phyloP scores from a whole-genome alignment of 768 basidiomycete species.

The Boletus sp. region DNA sequence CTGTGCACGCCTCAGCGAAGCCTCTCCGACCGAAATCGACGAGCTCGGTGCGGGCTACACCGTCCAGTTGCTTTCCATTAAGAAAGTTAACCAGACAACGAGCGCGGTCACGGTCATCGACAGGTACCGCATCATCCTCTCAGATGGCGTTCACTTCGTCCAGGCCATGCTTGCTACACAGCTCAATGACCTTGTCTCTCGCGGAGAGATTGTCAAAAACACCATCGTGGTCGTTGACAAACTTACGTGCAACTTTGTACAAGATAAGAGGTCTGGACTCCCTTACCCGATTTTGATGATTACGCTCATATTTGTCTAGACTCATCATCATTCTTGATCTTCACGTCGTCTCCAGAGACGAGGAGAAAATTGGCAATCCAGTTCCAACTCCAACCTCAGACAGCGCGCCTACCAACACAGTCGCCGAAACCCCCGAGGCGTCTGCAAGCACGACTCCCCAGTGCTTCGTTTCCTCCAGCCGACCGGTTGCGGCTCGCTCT shows the following conservation, averaged over 20 bases:
- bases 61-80: conserved; percentile 81
- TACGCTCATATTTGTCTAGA: conserved; percentile 37
- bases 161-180: conserved; percentile 97
- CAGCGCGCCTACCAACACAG: conserved; percentile 22
- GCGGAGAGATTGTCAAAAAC: conserved; percentile 59
- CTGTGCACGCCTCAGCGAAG: conserved; percentile 46
- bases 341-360: conserved; percentile 47
- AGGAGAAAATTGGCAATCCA: conserved; percentile 76
- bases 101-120: conserved; percentile 40
- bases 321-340: conserved; percentile 78
- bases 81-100: conserved; percentile 52
- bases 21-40: conserved; percentile 31
- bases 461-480: conserved; percentile 22
- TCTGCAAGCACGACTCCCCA: conserved; percentile 32
- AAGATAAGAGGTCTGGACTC: conserved; percentile 64
- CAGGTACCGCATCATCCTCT: conserved; percentile 79
- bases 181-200: conserved; percentile 70
- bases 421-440: conserved; percentile 22
- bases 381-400: conserved; percentile 36
- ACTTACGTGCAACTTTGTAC: conserved; percentile 79
- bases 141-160: conserved; percentile 81
- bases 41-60: conserved; percentile 38
- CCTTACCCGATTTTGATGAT: background rate
- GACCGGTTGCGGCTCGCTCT: conserved; percentile 6
- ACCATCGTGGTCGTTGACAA: conserved; percentile 67